Evolutionary conservation across 331 rosid genomes (phyloP), one percentile per base, ranked within the genome.

Genomic region (Prunus yedoensis): DNA sequence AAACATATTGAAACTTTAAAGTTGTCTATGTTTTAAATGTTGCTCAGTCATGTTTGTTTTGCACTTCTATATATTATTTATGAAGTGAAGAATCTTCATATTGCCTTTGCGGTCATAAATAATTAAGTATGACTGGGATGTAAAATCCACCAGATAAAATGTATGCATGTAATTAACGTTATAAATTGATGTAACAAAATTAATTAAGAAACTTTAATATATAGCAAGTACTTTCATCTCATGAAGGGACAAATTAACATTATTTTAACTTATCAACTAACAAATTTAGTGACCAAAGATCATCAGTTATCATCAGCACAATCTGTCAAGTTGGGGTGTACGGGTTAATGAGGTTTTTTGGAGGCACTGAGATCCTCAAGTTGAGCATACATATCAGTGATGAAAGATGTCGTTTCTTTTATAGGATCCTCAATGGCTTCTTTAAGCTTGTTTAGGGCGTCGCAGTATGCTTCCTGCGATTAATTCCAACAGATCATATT

Each of bases 401-500:
- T 67, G 79, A 88, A 88, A 49, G 86, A 78, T 30, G 74, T 64
- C 67, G 89, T 77, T 59, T 88, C 85, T 66, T 78, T 83, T 4
- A 84, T 52, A 52, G 89, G 87, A 72, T 79, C 83, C 66, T 77
- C 85, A 56, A 83, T 85, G 13, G 85, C 87, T 77, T 83, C 87
- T 58, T 77, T 83, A 14, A 85, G 89, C 79, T 79, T 71, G 38
- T 68, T 65, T 71, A 83, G 67, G 20, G 86, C 85, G 70, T 74
- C 75, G 82, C 87, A 81, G 74, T 81, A 88, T 52, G 87, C 83
- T 79, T 83, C 84, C 89, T 88, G 70, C 60, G 3, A 68, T 79
- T 45, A 27, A 77, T 52, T 74, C 53, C 13, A 54, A 71, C 52
- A 35, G 51, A 12, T 1, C 17, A 71, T 10, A 17, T 35, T 35